Conservation (phyloP, 1,139 yeast genomes). For the Kodamaea suecica region DNA sequence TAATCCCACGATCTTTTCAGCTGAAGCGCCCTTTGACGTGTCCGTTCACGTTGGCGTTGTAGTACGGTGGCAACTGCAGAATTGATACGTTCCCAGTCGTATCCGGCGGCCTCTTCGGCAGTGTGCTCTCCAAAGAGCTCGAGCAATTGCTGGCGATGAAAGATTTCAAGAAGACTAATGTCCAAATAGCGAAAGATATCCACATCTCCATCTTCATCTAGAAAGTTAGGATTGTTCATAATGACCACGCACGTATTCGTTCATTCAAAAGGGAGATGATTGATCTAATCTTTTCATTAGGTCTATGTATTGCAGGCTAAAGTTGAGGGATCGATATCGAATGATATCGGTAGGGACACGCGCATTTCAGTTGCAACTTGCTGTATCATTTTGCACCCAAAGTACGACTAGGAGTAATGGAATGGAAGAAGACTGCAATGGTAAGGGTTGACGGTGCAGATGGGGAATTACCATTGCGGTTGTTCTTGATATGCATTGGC, state of each 20-base stretch:
- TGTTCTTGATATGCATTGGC: no score
- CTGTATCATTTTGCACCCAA: no score
- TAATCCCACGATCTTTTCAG: conserved; percentile 10
- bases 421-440: no score
- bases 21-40: not conserved
- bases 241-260: not conserved
- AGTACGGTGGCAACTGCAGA: conserved; percentile 7
- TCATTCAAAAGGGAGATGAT: not conserved
- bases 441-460: no score
- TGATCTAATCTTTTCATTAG: no score
- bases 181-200: conserved; percentile 26
- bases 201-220: conserved; percentile 9
- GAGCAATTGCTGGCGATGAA: conserved; percentile 19
- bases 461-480: no score
- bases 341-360: no score
- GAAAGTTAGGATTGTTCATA: conserved; percentile 4
- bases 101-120: conserved; percentile 12
- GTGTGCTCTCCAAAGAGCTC: conserved; percentile 16
- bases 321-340: no score
- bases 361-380: no score
- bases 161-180: conserved; percentile 21
- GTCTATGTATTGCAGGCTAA: no score
- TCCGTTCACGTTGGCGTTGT: not conserved
- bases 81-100: conserved; percentile 14
- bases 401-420: no score